Percentiles rank a stretch among this genome's conserved stretches.
Evolutionary conservation across 2,329 filamentous ascomycete genomes (phyloP).

Genomic region (Geosmithia putterillii): DNA sequence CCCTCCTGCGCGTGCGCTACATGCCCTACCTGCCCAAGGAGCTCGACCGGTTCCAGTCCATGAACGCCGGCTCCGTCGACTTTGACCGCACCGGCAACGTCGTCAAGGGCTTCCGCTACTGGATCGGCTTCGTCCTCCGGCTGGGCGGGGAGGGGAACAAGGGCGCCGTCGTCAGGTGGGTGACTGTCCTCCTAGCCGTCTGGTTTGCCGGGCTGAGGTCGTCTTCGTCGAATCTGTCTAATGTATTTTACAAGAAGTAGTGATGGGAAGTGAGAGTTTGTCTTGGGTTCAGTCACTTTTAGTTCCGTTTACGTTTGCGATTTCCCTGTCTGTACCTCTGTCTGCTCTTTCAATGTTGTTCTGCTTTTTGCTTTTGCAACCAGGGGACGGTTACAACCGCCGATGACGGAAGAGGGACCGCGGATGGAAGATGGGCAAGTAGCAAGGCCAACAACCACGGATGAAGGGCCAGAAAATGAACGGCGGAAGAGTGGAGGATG

Average conservation of each 20-base stretch:
- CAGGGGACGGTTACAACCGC: too few species aligned
- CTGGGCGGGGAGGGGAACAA: conserved; percentile 37
- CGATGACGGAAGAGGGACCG: too few species aligned
- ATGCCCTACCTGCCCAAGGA: conserved; percentile 43
- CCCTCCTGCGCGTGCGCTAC: conserved; percentile 54
- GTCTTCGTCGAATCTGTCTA: conserved; percentile 9
- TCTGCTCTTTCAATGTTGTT: too few species aligned
- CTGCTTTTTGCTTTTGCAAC: too few species aligned
- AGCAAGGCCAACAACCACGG: too few species aligned
- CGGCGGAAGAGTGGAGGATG: too few species aligned
- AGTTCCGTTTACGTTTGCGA: too few species aligned
- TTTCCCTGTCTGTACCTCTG: too few species aligned
- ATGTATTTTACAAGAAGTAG: not conserved
- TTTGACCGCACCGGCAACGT: conserved; percentile 49
- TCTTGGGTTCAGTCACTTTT: too few species aligned
- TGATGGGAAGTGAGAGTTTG: too few species aligned
- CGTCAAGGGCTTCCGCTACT: conserved; percentile 39
- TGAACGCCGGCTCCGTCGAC: conserved; percentile 36
- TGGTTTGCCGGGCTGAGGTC: not conserved
- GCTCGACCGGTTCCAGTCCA: conserved; percentile 28
- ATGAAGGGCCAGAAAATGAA: too few species aligned
- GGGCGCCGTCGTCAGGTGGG: conserved; percentile 40
- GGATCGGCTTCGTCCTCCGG: conserved; percentile 34
- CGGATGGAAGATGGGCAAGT: too few species aligned
- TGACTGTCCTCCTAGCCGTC: conserved; percentile 22